Evolutionary conservation across 139 green algal species (phyloP), one percentile per base, ranked within the genome.

Genomic region (Coccomyxa sp.): DNA sequence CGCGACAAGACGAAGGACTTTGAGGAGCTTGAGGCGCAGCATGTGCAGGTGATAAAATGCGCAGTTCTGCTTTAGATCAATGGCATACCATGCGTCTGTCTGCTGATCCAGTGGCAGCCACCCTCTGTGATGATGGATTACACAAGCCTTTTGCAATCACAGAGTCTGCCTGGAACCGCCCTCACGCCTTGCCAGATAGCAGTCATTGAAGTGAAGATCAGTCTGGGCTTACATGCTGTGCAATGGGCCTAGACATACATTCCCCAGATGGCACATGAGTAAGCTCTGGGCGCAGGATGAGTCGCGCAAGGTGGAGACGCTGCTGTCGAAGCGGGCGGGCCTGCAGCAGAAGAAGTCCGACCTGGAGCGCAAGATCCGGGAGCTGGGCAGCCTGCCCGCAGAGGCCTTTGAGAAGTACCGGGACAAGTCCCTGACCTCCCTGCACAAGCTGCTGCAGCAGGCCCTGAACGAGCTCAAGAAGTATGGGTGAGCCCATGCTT

Each of bases 381-480:
- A 98, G 34, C 85, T 99, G 74, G 96, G 96, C 70, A 90, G 86
- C 10, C 86, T 99, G 72, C 95, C 95, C 0, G 82, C 88, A 7
- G 94, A 97, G 14, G 93, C 93, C 2, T 95, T 95, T 78, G 92
- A 95, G 64, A 89, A 87, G 81, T 95, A 95, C 85, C 74, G 79
- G 7, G 71, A 78, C 22, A 33, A 44, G 3, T 29, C 36, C 16
- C 78, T 75, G 7, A 78, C 91, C 79, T 80, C 93, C 73, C 89
- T 98, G 78, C 88, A 95, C 71, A 78, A 80, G 75, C 50, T 88
- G 69, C 89, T 98, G 78, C 40, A 87, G 37, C 73, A 88, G 55
- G 80, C 81, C 36, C 89, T 91, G 44, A 44, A 79, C 14, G 71
- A 92, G 79, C 84, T 98, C 37, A 88, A 88, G 55, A 85, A 90